phyloP scores from a whole-genome alignment of 2,329 filamentous ascomycete species.

The Aspergillus sp. region DNA sequence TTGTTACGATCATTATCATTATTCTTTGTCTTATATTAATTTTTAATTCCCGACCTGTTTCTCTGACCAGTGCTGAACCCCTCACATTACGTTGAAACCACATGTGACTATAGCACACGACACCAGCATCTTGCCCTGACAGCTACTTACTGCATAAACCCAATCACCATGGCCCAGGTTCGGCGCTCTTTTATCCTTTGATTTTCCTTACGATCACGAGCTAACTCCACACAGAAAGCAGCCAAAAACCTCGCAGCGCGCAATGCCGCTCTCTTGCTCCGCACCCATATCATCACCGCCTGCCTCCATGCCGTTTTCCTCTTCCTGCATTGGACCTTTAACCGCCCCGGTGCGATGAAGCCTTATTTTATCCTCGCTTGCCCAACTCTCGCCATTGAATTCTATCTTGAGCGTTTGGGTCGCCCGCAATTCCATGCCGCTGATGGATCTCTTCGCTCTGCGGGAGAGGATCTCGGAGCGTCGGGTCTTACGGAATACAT shows the following conservation, averaged over 20 bases:
- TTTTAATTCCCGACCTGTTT: too few relatives aligned
- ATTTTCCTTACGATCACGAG: neutral
- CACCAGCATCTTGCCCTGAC: too few relatives aligned
- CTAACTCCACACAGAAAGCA: conserved; percentile 38
- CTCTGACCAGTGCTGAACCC: too few relatives aligned
- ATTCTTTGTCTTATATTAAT: too few relatives aligned
- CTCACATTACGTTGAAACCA: too few relatives aligned
- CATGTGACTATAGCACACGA: too few relatives aligned
- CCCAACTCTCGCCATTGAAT: conserved; percentile 74
- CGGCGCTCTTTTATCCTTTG: neutral
- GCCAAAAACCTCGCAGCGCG: conserved; percentile 64
- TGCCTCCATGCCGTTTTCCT: conserved; percentile 71
- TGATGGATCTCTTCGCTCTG: conserved; percentile 63
- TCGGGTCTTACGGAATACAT: conserved; percentile 92
- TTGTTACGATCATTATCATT: too few relatives aligned
- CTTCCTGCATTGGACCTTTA: conserved; percentile 59
- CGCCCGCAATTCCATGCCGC: conserved; percentile 67
- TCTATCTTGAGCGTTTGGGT: conserved; percentile 77
- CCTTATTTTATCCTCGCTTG: conserved; percentile 68
- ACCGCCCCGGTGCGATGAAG: conserved; percentile 58
- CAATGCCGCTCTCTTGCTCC: conserved; percentile 72
- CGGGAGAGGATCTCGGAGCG: conserved; percentile 84
- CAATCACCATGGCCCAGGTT: conserved; percentile 3
- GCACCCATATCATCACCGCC: conserved; percentile 73
- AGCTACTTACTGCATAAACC: too few relatives aligned